These are phyloP conservation scores for Candida stauntonica DNA, from an alignment of 805 yeast species.

Conservation along the genomic window DNA sequence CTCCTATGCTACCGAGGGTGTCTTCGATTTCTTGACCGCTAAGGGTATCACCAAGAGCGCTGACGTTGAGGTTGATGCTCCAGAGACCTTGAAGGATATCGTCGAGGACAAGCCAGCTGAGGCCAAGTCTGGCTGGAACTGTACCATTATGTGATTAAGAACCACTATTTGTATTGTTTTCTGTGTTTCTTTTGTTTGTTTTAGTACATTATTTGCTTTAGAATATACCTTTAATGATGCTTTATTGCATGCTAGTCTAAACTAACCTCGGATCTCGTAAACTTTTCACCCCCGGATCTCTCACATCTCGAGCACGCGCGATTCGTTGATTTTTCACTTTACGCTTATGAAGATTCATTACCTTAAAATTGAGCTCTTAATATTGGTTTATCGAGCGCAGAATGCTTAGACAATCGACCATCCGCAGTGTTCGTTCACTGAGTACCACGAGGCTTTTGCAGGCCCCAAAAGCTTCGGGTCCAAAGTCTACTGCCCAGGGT, in stretches of 20 bases:
- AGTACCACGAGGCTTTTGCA: conserved; percentile 1
- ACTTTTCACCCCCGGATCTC: no score
- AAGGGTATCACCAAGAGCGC: conserved; percentile 33
- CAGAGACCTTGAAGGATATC: conserved; percentile 7
- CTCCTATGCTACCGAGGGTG: conserved; percentile 59
- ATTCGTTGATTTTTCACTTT: background rate
- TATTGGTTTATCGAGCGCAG: no score
- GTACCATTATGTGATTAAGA: background rate
- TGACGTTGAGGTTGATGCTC: conserved; percentile 5
- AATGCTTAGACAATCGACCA: conserved; percentile 12
- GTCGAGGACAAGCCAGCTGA: conserved; percentile 1
- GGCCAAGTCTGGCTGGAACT: background rate
- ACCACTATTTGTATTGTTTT: background rate
- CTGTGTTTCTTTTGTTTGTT: background rate
- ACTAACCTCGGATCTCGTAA: background rate
- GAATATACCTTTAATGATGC: no score
- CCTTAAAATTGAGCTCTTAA: no score
- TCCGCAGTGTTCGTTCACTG: conserved; percentile 2
- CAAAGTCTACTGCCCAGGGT: conserved; percentile 17
- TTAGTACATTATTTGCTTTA: background rate
- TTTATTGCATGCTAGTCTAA: no score
- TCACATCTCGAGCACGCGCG: no score
- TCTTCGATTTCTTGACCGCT: conserved; percentile 39
- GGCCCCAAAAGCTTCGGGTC: conserved; percentile 10
- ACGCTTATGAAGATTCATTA: no score